Evolutionary conservation across 2,329 filamentous ascomycete species (phyloP), one percentile per base, ranked within the genome.

Genomic region (Dothistroma pini): DNA sequence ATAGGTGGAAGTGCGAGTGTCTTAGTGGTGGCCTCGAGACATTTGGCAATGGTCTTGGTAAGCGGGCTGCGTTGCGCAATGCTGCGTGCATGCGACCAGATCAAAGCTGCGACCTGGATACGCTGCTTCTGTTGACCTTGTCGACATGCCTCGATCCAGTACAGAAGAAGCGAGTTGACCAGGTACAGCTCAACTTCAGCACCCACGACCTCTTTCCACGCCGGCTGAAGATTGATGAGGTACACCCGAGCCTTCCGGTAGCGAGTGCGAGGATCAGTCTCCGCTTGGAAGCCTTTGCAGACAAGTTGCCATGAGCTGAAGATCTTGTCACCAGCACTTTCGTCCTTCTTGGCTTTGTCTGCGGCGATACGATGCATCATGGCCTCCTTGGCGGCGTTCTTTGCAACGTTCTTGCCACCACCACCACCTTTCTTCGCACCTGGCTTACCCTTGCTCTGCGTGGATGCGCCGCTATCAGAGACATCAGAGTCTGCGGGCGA

Each of bases 181-280:
- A 81, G 78, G 67, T 80, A 84, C 0, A 81, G 72, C 54, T 79
- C 74, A 9, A 82, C 73, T 62, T 83, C 80, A 0, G 77, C 74
- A 54, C 78, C 76, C 35, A 83, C 62, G 4, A 75, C 70, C 31
- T 75, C 72, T 21, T 71, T 71, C 67, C 75, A 77, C 19, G 75
- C 67, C 32, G 75, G 70, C 5, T 76, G 73, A 25, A 83, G 73
- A 29, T 73, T 74, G 8, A 68, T 65, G 4, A 86, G 69, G 63
- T 84, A 83, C 44, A 79, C 78, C 49, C 79, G 75, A 0, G 79
- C 76, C 62, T 80, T 82, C 25, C 76, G 70, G 65, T 83, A 86
- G 54, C 81, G 77, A 31, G 73, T 75, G 10, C 78, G 70, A 10
- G 78, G 68, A 47, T 77, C 75, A 1, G 61, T 60, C 58, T 81